These are phyloP conservation scores for Axilococcus clingmanii DNA, from an alignment of 139 green algal genomes.

Conservation along the genomic window DNA sequence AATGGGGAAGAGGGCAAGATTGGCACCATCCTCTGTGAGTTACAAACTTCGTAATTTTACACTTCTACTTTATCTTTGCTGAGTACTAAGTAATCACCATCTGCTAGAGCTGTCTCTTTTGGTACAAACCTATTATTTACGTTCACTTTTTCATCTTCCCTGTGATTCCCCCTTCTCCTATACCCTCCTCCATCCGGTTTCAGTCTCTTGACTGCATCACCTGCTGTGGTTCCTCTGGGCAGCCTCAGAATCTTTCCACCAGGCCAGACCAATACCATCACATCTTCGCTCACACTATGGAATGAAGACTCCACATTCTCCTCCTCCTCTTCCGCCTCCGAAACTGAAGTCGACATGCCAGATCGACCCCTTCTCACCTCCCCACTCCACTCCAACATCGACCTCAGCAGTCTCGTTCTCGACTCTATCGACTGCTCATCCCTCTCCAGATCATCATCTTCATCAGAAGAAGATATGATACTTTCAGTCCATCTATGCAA, in stretches of 20 bases:
- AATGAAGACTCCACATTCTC: background rate
- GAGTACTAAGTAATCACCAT: constrained; percentile 78
- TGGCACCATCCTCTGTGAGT: background rate
- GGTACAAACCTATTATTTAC: constrained; percentile 80
- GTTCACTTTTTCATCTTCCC: constrained; percentile 55
- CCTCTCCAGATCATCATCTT: background rate
- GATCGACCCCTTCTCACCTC: constrained; percentile 9
- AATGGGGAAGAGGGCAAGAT: background rate
- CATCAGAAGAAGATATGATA: background rate
- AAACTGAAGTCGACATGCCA: background rate
- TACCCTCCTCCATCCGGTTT: background rate
- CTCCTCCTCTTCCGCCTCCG: background rate
- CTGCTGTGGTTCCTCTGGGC: constrained; percentile 64
- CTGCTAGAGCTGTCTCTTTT: constrained; percentile 50
- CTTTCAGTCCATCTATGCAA: constrained; percentile 3
- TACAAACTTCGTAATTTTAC: background rate
- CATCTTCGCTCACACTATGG: constrained; percentile 8
- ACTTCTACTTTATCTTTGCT: constrained; percentile 38
- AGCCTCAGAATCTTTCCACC: constrained; percentile 49
- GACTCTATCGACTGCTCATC: constrained; percentile 7
- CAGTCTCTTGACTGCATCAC: background rate
- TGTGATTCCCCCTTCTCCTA: too few species aligned
- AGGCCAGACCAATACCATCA: constrained; percentile 40
- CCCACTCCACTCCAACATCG: constrained; percentile 65
- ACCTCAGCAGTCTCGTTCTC: constrained; percentile 41